Base-by-base conservation (phyloP, 768 basidiomycete genomes). In the Amanita rubescens region DNA sequence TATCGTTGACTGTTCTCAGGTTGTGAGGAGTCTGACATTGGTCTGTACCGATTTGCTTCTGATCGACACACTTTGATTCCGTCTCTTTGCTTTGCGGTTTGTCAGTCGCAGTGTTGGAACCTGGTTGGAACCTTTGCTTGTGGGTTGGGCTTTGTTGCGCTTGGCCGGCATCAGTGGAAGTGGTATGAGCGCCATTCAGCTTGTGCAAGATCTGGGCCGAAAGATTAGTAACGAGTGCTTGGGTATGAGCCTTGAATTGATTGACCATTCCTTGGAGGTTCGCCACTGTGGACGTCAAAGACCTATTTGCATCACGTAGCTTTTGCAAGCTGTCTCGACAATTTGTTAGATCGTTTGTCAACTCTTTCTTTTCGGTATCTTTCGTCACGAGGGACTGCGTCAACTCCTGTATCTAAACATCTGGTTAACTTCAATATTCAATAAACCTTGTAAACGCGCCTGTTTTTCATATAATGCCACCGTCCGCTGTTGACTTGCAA, bases 231-330 rank as follows among this genome's bases (percentile, higher is more conserved):
- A 24, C 20, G 20, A 20, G 17, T 14, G 27, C 8, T 8, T 30
- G 20, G 22, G n/a, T 12, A 19, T 25, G 10, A 24, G 54, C 32
- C 49, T 48, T 22, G 32, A 37, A 43, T 25, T 14, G 12, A 54
- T 63, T 60, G 50, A 67, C 63, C 38, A 65, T 63, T 32, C 52
- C 59, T 39, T 64, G 65, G 20, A 71, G 57, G 42, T 67, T 65
- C 20, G 59, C 57, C 25, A 71, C 64, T 42, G 66, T 68, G 12
- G 56, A 42, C 32, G 62, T 54, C 20, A 70, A 57, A 14, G 49
- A 57, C 42, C 63, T 64, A 14, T 65, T 64, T 33, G 53, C 64
- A 15, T 64, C 65, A 52, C 67, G 67, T 2, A 59, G 54, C 57
- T 62, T 70, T 14, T 63, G 62, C 14, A 70, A 60, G 44, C 59